Evolutionary conservation across 2,329 filamentous ascomycete genomes (phyloP).

Genomic region (Aspergillus aculeatinus): DNA sequence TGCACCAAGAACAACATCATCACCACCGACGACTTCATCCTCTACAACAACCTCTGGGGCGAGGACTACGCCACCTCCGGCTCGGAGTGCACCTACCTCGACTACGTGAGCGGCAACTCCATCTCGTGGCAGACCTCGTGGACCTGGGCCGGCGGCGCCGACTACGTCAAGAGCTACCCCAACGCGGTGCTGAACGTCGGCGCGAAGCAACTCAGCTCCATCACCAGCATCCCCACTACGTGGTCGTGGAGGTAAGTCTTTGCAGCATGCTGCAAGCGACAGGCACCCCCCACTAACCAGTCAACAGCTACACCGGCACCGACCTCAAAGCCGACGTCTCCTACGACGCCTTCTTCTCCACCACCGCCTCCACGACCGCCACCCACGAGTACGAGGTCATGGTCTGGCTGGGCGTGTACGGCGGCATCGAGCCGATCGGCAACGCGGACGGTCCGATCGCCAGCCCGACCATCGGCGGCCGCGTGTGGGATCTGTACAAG

Average conservation of each 20-base stretch:
- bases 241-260: conserved; percentile 37
- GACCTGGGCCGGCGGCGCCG: conserved; percentile 39
- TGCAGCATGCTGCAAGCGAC: not conserved
- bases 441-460: conserved; percentile 51
- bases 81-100: conserved; percentile 42
- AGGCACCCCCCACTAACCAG: not conserved
- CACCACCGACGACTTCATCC: conserved; percentile 39
- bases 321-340: conserved; percentile 54
- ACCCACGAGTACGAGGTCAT: conserved; percentile 57
- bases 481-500: conserved; percentile 55
- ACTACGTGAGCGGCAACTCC: conserved; percentile 25
- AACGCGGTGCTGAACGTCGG: conserved; percentile 9
- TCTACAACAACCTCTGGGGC: conserved; percentile 54
- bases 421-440: conserved; percentile 56
- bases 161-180: conserved; percentile 44
- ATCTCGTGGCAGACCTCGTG: conserved; percentile 42
- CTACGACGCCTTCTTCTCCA: conserved; percentile 54
- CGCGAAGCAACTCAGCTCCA: conserved; percentile 13
- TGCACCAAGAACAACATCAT: conserved; percentile 24
- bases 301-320: conserved; percentile 43
- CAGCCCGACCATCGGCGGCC: conserved; percentile 51
- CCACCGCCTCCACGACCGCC: conserved; percentile 42
- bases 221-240: conserved; percentile 40
- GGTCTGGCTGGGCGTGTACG: conserved; percentile 58
- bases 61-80: conserved; percentile 28